These are phyloP conservation scores for Acmispon strigosus DNA, from an alignment of 306 rosid species.

Conservation along the genomic window DNA sequence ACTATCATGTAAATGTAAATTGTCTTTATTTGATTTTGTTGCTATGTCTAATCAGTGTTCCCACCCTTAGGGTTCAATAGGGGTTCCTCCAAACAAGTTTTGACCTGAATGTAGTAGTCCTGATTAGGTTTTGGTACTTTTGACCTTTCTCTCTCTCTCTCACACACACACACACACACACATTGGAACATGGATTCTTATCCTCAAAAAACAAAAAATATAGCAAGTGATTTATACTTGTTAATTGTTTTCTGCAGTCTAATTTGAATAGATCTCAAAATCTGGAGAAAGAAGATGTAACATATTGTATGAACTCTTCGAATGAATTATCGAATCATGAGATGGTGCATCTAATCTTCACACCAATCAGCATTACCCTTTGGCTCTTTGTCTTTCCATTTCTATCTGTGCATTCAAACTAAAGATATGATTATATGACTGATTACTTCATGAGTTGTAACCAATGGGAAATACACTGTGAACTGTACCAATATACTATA, in stretches of 20 bases:
- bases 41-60: not conserved
- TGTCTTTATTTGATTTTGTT: not conserved
- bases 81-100: not conserved
- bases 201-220: not conserved
- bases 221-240: not conserved
- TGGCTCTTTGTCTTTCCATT: not conserved
- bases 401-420: constrained; percentile 1
- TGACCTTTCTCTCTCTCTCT: not conserved
- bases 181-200: not conserved
- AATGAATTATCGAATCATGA: constrained; percentile 1
- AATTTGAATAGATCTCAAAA: not conserved
- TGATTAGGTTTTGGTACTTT: not conserved
- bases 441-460: not conserved
- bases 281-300: not conserved
- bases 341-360: not conserved
- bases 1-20: not conserved
- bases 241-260: not conserved
- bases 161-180: too few species aligned
- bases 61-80: not conserved
- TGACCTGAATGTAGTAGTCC: not conserved
- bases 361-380: not conserved
- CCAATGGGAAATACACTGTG: not conserved
- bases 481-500: too few species aligned
- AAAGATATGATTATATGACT: not conserved
- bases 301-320: not conserved